Evolutionary conservation across 2,329 filamentous ascomycete genomes (phyloP), one percentile per base, ranked within the genome.

Genomic region (Clarireedia paspali): DNA sequence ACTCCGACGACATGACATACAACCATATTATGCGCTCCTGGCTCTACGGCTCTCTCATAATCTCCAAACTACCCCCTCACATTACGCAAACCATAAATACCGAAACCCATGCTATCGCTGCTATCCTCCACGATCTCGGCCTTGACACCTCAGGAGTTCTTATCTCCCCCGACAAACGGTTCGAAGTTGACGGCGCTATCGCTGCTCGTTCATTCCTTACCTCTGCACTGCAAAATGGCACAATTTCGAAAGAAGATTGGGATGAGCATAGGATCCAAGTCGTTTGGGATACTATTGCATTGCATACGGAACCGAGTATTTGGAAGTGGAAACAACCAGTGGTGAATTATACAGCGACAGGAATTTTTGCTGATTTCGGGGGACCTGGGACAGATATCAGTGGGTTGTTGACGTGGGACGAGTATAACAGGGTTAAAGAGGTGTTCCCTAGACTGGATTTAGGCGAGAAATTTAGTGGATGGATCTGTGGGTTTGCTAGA

Each of bases 181-280:
- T 78, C 64, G 76, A 79, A 59, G 74, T 78, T 26, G 76, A 79
- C 60, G 74, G 76, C n/a, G 76, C 75, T 5, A 70, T 74, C 49
- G 73, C 70, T 4, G 74, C 75, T 1, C 64, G 72, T 1, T 62
- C 70, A 1, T 77, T 75, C 55, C 52, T 76, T 46, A 49, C 69
- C 52, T 15, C 47, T 6, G 30, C 47, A 2, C 24, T 50, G 10
- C 27, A 50, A 23, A 51, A 51, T 12, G 47, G 42, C 34, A 44
- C 24, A n/a, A 59, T 59, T 17, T 20, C 5, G 20, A 15, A 27
- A 7, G 57, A 55, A 12, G 53, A 60, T 3, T 77, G 74, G 73
- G 70, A 74, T 47, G 65, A 71, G 27, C 68, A 70, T 34, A 67
- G 72, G 4, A 58, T 73, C 4, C 75, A 79, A 64, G 71, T 77